A percentile compares a stretch with the other conserved stretches of the same genome.
Evolutionary conservation across 2,329 filamentous ascomycete genomes (phyloP).

Genomic region (Mollisia scopiformis): DNA sequence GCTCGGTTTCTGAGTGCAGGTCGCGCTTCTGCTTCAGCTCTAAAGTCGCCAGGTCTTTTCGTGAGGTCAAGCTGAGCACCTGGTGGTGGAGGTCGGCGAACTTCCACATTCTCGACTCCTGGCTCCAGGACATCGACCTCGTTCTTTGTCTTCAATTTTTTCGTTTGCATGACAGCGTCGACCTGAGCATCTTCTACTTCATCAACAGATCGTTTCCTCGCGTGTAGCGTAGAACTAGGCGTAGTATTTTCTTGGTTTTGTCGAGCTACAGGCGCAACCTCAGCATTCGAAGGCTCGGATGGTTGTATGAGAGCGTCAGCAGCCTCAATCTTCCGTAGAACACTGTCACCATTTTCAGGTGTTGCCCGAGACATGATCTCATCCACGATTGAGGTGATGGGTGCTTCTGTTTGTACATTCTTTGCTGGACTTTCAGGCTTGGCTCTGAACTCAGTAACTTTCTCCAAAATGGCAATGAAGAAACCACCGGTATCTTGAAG

Average conservation of each 20-base stretch:
- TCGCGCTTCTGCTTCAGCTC: constrained; percentile 21
- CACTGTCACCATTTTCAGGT: constrained; percentile 33
- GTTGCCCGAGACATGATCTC: constrained; percentile 39
- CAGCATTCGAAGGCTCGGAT: constrained; percentile 31
- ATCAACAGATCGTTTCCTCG: constrained; percentile 40
- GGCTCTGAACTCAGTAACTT: constrained; percentile 82
- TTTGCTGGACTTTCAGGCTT: constrained; percentile 67
- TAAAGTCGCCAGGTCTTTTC: constrained; percentile 30
- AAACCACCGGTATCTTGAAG: constrained; percentile 96
- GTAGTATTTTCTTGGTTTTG: constrained; percentile 36
- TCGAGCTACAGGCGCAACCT: constrained; percentile 33
- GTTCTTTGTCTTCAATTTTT: constrained; percentile 51
- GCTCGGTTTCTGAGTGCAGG: constrained; percentile 39
- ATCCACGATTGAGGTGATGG: constrained; percentile 43
- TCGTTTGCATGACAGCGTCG: constrained; percentile 36
- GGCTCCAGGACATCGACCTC: constrained; percentile 29
- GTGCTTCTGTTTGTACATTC: constrained; percentile 46
- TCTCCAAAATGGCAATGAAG: constrained; percentile 95
- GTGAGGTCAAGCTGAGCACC: constrained; percentile 35
- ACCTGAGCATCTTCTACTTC: constrained; percentile 32
- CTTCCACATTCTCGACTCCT: constrained; percentile 32
- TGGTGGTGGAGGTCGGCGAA: constrained; percentile 39
- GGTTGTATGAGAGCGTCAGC: constrained; percentile 31
- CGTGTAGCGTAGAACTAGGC: constrained; percentile 26
- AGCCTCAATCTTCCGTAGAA: constrained; percentile 36